These are phyloP conservation scores for Vaccinium darrowii DNA, from an alignment of 148 eudicot species.

Conservation along the genomic window DNA sequence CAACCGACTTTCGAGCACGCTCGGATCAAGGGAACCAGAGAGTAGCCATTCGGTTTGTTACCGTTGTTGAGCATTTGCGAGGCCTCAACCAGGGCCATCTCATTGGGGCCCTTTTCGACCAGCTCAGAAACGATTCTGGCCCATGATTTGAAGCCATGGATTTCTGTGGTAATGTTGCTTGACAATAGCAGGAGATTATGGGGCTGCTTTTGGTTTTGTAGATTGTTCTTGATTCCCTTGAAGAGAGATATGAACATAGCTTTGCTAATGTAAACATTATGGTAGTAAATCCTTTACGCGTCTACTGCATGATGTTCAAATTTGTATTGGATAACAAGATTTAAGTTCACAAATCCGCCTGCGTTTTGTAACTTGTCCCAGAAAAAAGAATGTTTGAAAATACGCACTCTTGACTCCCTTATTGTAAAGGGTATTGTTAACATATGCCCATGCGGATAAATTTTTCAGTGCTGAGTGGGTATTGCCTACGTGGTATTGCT, in stretches of 20 bases:
- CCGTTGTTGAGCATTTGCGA: constrained; percentile 20
- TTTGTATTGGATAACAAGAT: too few relatives aligned
- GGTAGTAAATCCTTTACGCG: too few relatives aligned
- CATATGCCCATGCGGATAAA: too few relatives aligned
- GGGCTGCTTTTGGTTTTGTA: background rate
- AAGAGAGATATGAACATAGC: constrained; percentile 2
- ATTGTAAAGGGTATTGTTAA: too few relatives aligned
- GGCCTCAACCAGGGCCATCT: constrained; percentile 6
- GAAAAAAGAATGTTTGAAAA: too few relatives aligned
- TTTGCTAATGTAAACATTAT: background rate
- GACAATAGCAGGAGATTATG: background rate
- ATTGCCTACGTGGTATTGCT: too few relatives aligned
- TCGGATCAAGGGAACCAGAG: constrained; percentile 51
- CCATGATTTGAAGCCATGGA: constrained; percentile 9
- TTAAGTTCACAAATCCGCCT: too few relatives aligned
- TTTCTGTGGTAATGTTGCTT: background rate
- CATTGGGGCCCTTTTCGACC: constrained; percentile 10
- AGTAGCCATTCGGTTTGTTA: constrained; percentile 32
- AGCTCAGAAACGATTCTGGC: constrained; percentile 14
- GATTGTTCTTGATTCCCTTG: constrained; percentile 5
- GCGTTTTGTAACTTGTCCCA: too few relatives aligned
- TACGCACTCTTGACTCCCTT: too few relatives aligned
- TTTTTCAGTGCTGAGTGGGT: too few relatives aligned
- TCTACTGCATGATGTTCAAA: too few relatives aligned
- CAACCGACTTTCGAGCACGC: constrained; percentile 31